Percentiles rank a stretch among this genome's conserved stretches.
Evolutionary conservation across 129 eudicot genomes (phyloP).

Genomic region (Smallanthus sonchifolius): DNA sequence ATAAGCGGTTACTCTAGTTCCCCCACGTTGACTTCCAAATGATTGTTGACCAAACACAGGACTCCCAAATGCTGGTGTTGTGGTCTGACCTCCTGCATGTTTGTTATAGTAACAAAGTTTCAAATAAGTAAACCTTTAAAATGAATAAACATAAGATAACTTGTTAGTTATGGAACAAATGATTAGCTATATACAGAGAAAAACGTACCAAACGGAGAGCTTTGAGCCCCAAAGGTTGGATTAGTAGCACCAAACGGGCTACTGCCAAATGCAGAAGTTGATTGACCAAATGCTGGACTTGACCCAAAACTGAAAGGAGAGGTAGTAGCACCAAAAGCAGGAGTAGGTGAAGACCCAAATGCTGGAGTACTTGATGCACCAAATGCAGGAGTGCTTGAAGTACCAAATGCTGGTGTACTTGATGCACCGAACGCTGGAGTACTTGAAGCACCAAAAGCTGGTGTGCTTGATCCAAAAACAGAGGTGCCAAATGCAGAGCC

Average conservation of each 20-base stretch:
- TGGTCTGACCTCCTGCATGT: constrained; percentile 64
- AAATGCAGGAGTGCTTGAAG: constrained; percentile 47
- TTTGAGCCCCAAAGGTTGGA: constrained; percentile 68
- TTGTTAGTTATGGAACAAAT: constrained; percentile 6
- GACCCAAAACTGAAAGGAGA: constrained; percentile 62
- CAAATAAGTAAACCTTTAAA: neutral
- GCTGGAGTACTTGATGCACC: constrained; percentile 50
- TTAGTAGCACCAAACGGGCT: constrained; percentile 58
- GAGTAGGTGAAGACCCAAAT: constrained; percentile 46
- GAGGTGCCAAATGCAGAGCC: constrained; percentile 47
- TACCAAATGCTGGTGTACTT: constrained; percentile 61
- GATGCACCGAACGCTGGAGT: constrained; percentile 52
- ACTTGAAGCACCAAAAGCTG: constrained; percentile 50
- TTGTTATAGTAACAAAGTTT: neutral
- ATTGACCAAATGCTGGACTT: constrained; percentile 64
- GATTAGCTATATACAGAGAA: neutral
- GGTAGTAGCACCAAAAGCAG: constrained; percentile 60
- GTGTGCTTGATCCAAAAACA: constrained; percentile 40
- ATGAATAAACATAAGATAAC: neutral
- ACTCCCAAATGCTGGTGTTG: constrained; percentile 68
- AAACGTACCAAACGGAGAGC: constrained; percentile 64
- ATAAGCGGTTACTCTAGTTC: constrained; percentile 75
- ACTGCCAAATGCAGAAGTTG: constrained; percentile 71
- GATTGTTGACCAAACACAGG: constrained; percentile 62
- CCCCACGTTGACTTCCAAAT: constrained; percentile 74